Percentiles rank a stretch among this genome's conserved stretches.
These are phyloP conservation scores for Boletus rufocinnamomeus DNA, from an alignment of 768 basidiomycete species.

Conservation along the genomic window DNA sequence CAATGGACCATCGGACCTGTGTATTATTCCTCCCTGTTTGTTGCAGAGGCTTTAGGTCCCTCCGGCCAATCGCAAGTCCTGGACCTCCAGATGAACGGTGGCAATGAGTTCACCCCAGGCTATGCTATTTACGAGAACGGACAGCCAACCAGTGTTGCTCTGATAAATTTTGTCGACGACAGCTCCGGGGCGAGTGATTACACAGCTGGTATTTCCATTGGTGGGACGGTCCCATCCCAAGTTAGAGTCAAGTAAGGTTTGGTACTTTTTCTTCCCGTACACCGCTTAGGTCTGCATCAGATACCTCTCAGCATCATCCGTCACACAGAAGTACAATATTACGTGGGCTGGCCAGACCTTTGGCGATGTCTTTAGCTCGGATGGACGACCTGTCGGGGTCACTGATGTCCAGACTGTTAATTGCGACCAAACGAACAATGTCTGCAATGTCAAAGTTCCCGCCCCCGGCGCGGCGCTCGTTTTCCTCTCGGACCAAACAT, in stretches of 20 bases:
- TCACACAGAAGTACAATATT: neutral
- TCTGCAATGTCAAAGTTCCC: conserved; percentile 43
- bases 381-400: conserved; percentile 63
- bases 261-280: neutral
- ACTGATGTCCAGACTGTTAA: conserved; percentile 56
- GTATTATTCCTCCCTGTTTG: conserved; percentile 71
- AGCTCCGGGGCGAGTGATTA: neutral
- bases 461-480: conserved; percentile 78
- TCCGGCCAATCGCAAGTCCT: conserved; percentile 64
- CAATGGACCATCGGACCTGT: conserved; percentile 72
- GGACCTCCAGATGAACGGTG: conserved; percentile 57
- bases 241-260: neutral
- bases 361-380: conserved; percentile 59
- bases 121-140: conserved; percentile 72
- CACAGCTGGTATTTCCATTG: neutral
- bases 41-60: conserved; percentile 71
- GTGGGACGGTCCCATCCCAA: neutral
- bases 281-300: neutral
- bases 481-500: conserved; percentile 54
- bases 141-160: conserved; percentile 55
- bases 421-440: conserved; percentile 55
- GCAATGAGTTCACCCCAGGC: conserved; percentile 58
- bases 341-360: conserved; percentile 48
- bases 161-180: conserved; percentile 49
- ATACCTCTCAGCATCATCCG: neutral